phyloP scores from a whole-genome alignment of 352 stramenopile species.

The Globisporangium paroecandrum region DNA sequence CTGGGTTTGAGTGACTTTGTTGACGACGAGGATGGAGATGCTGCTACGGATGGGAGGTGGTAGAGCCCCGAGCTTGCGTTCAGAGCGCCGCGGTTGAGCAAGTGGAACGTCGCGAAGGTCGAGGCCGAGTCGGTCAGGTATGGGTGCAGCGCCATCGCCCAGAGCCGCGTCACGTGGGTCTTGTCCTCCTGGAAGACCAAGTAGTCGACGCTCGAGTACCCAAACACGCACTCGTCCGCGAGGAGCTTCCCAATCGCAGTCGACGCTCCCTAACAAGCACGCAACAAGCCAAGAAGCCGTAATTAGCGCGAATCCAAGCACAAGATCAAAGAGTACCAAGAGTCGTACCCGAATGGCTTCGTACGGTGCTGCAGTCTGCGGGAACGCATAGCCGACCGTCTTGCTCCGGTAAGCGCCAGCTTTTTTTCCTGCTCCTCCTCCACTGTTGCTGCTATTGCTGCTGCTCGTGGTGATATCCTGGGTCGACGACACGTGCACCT shows the following conservation, averaged over 20 bases:
- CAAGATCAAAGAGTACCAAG: neutral
- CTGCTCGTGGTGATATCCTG: slow-evolving; percentile 48
- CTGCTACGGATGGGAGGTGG: slow-evolving; percentile 20
- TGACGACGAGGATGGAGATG: slow-evolving; percentile 1
- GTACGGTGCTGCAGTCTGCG: slow-evolving; percentile 71
- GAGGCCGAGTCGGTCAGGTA: slow-evolving; percentile 75
- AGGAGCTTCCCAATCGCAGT: slow-evolving; percentile 46
- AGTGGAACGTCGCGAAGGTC: slow-evolving; percentile 68
- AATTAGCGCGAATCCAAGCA: neutral
- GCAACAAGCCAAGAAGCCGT: neutral
- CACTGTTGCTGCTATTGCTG: slow-evolving; percentile 3
- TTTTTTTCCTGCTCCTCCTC: slow-evolving; percentile 7
- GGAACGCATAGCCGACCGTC: slow-evolving; percentile 66
- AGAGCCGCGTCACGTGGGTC: slow-evolving; percentile 48
- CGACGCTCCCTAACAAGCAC: slow-evolving; percentile 32
- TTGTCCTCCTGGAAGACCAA: slow-evolving; percentile 65
- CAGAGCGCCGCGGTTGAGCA: slow-evolving; percentile 45
- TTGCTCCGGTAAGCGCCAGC: slow-evolving; percentile 26
- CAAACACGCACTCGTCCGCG: slow-evolving; percentile 47
- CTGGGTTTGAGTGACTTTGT: neutral
- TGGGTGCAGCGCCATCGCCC: slow-evolving; percentile 70
- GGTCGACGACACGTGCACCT: slow-evolving; percentile 66
- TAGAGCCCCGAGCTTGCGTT: slow-evolving; percentile 37
- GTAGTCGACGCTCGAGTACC: slow-evolving; percentile 83
- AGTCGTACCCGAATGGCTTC: slow-evolving; percentile 52